Percentiles rank a stretch among this genome's conserved stretches.
These are phyloP conservation scores for Ephemerocybe angulata DNA, from an alignment of 768 basidiomycete species.

Conservation along the genomic window DNA sequence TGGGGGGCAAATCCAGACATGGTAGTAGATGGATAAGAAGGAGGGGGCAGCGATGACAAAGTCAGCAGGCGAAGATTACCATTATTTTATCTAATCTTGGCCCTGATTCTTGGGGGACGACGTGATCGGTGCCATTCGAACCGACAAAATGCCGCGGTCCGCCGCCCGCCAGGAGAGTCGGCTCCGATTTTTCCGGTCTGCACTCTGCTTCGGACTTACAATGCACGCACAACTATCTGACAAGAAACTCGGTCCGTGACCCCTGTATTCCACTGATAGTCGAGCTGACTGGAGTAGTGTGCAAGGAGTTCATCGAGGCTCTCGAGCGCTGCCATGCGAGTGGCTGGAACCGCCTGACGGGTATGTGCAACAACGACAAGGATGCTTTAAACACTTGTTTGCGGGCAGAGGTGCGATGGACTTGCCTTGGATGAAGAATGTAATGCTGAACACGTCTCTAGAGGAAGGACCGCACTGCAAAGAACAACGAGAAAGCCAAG, in stretches of 20 bases:
- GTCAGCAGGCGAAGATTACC: neutral
- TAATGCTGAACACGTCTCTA: slow-evolving; percentile 23
- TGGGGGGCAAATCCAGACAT: slow-evolving; percentile 41
- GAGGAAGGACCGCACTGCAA: slow-evolving; percentile 56
- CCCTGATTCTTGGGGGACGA: slow-evolving; percentile 8
- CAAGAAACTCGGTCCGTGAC: slow-evolving; percentile 50
- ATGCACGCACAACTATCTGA: slow-evolving; percentile 77
- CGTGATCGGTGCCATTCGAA: slow-evolving; percentile 5
- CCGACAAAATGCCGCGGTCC: slow-evolving; percentile 6
- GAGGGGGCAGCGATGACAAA: slow-evolving; percentile 13
- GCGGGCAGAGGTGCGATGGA: slow-evolving; percentile 56
- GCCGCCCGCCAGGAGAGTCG: neutral
- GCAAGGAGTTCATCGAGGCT: slow-evolving; percentile 74
- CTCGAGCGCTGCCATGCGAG: slow-evolving; percentile 66
- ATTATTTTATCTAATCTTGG: slow-evolving; percentile 13
- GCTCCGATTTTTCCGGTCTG: slow-evolving; percentile 1
- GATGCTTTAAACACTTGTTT: slow-evolving; percentile 67
- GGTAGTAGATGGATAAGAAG: slow-evolving; percentile 22
- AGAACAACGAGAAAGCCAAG: slow-evolving; percentile 61
- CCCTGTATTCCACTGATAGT: slow-evolving; percentile 1
- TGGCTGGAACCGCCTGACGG: slow-evolving; percentile 62
- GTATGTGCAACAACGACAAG: slow-evolving; percentile 68
- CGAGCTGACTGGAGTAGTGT: slow-evolving; percentile 39
- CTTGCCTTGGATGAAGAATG: slow-evolving; percentile 3
- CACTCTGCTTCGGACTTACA: slow-evolving; percentile 3